phyloP scores from a whole-genome alignment of 2,329 filamentous ascomycete genomes.

The Claviceps purpurea region DNA sequence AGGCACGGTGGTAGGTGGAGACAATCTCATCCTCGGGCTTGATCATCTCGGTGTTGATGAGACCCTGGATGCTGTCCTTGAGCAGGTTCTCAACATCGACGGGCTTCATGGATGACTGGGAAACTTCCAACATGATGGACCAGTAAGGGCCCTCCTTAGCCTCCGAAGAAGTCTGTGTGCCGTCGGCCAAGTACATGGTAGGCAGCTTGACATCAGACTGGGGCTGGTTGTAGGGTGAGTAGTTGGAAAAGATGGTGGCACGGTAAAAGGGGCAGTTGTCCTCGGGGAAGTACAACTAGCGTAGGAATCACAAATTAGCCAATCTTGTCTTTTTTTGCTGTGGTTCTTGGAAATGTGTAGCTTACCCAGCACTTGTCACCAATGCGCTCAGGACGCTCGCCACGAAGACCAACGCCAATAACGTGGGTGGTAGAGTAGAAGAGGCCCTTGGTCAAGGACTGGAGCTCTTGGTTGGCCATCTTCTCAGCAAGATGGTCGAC shows the following conservation, averaged over 20 bases:
- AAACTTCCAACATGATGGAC: constrained; percentile 99
- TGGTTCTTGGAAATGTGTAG: constrained; percentile 2
- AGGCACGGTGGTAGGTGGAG: constrained; percentile 93
- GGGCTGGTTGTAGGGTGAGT: constrained; percentile 97
- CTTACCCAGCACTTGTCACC: constrained; percentile 97
- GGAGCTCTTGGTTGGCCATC: constrained; percentile 78
- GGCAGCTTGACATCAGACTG: constrained; percentile 68
- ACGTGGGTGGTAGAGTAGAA: constrained; percentile 98
- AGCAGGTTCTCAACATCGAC: constrained; percentile 77
- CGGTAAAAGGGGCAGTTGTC: constrained; percentile 99
- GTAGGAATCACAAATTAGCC: not conserved
- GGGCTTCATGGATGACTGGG: constrained; percentile 89
- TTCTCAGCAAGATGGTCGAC: constrained; percentile 77
- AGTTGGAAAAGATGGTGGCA: constrained; percentile 99
- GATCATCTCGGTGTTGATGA: constrained; percentile 97
- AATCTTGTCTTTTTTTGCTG: not conserved
- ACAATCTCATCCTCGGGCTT: constrained; percentile 85
- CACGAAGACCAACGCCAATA: constrained; percentile 88
- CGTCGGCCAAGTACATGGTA: constrained; percentile 74
- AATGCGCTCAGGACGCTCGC: constrained; percentile 82
- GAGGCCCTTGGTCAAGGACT: constrained; percentile 73
- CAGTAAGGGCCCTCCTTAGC: constrained; percentile 89
- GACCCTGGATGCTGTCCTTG: constrained; percentile 84
- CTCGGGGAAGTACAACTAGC: constrained; percentile 89
- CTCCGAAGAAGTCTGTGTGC: constrained; percentile 62